Evolutionary conservation across 352 stramenopile species (phyloP).

Genomic region (Globisporangium cederbergense): DNA sequence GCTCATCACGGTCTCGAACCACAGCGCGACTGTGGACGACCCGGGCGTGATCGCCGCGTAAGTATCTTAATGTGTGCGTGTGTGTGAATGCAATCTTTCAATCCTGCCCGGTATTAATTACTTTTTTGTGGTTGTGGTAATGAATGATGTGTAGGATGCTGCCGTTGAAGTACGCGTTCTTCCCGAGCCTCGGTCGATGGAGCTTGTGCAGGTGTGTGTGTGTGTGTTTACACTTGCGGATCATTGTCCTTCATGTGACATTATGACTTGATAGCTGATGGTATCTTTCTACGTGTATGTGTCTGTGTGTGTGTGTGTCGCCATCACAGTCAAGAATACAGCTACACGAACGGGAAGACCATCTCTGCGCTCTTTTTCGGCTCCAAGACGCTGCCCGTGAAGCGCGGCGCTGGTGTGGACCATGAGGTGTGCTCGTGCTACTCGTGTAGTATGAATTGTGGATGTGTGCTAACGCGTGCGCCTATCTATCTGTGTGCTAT

Average conservation of each 20-base stretch:
- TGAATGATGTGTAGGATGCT: conserved; percentile 41
- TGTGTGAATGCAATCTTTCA: background rate
- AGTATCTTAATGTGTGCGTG: background rate
- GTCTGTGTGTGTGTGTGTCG: background rate
- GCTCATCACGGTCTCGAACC: conserved; percentile 83
- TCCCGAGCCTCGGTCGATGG: conserved; percentile 57
- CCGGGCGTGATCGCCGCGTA: conserved; percentile 65
- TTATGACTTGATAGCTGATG: background rate
- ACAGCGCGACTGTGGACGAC: conserved; percentile 82
- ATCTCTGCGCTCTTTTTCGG: conserved; percentile 61
- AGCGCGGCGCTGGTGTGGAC: conserved; percentile 69
- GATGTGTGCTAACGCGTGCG: background rate
- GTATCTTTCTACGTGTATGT: background rate
- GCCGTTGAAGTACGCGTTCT: conserved; percentile 58
- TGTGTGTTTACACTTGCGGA: conserved; percentile 13
- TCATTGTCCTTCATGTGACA: background rate
- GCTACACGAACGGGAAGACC: conserved; percentile 60
- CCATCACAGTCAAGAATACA: conserved; percentile 74
- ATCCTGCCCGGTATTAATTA: background rate
- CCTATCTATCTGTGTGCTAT: background rate
- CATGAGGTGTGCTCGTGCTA: conserved; percentile 36
- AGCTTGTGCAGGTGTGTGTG: conserved; percentile 66
- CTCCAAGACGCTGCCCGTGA: conserved; percentile 69
- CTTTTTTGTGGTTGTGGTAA: background rate
- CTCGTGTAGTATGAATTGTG: background rate